Conservation (phyloP, 2,329 filamentous ascomycete species). For the Hymenoscyphus linearis region DNA sequence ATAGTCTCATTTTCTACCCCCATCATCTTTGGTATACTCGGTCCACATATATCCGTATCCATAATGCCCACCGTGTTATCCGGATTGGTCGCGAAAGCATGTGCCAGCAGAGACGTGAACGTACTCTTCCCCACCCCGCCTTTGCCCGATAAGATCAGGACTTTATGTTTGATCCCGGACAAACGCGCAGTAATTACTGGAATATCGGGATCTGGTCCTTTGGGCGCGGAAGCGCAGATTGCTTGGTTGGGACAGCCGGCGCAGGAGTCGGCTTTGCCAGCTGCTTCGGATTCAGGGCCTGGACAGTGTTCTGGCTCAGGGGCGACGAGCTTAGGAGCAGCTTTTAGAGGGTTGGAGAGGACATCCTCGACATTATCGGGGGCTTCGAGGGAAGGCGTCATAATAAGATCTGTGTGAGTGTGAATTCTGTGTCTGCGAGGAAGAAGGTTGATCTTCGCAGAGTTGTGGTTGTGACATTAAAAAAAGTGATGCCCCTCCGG, state of each 20-base stretch:
- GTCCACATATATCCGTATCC: slow-evolving; percentile 97
- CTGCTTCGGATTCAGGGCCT: slow-evolving; percentile 73
- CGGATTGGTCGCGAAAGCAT: slow-evolving; percentile 80
- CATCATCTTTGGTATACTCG: slow-evolving; percentile 98
- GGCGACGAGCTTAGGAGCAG: slow-evolving; percentile 79
- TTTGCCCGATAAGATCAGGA: slow-evolving; percentile 86
- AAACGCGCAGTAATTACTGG: slow-evolving; percentile 81
- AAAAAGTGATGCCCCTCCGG: neutral
- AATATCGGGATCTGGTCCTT: slow-evolving; percentile 93
- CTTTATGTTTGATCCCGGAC: slow-evolving; percentile 78
- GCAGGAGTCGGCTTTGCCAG: slow-evolving; percentile 74
- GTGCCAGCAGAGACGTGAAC: slow-evolving; percentile 80
- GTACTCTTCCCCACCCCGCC: slow-evolving; percentile 96
- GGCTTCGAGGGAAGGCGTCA: slow-evolving; percentile 82
- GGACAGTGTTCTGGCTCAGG: slow-evolving; percentile 97
- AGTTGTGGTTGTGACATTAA: neutral
- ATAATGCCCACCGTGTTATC: slow-evolving; percentile 83
- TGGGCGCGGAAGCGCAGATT: slow-evolving; percentile 90
- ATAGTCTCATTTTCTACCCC: slow-evolving; percentile 92
- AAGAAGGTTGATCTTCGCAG: neutral
- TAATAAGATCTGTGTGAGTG: slow-evolving; percentile 32
- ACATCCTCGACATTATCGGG: slow-evolving; percentile 62
- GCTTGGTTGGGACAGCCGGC: slow-evolving; percentile 92
- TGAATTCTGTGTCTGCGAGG: neutral
- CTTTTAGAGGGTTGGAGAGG: slow-evolving; percentile 69